These are phyloP conservation scores for Neopestalotiopsis sp. DNA, from an alignment of 2,329 filamentous ascomycete genomes.

Conservation along the genomic window DNA sequence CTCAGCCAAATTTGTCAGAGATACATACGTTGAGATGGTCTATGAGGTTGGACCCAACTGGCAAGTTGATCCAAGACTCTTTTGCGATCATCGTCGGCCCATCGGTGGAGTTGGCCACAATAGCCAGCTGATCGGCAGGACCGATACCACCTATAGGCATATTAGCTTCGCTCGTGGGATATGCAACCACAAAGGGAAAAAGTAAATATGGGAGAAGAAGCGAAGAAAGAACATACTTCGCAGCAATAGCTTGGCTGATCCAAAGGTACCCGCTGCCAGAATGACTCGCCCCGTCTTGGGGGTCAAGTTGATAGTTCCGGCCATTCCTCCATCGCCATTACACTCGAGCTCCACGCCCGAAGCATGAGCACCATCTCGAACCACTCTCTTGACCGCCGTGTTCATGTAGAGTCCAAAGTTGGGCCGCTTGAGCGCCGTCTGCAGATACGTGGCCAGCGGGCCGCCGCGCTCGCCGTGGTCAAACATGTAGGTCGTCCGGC, in stretches of 20 bases:
- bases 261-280: slow-evolving; percentile 71
- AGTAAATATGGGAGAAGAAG: too few species aligned
- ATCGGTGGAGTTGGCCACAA: slow-evolving; percentile 57
- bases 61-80: slow-evolving; percentile 61
- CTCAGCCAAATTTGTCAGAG: background rate
- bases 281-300: slow-evolving; percentile 67
- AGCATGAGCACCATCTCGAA: slow-evolving; percentile 65
- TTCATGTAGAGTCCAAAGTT: slow-evolving; percentile 74
- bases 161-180: background rate
- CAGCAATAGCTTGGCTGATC: slow-evolving; percentile 72
- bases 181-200: background rate
- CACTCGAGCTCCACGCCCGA: slow-evolving; percentile 73
- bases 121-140: slow-evolving; percentile 61
- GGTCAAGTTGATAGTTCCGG: slow-evolving; percentile 66
- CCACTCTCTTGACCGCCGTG: slow-evolving; percentile 70
- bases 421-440: slow-evolving; percentile 59
- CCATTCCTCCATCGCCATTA: slow-evolving; percentile 56
- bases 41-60: slow-evolving; percentile 64
- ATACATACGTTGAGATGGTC: slow-evolving; percentile 56
- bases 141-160: slow-evolving; percentile 58
- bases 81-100: slow-evolving; percentile 56
- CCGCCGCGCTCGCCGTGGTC: slow-evolving; percentile 70
- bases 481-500: slow-evolving; percentile 72
- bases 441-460: slow-evolving; percentile 74
- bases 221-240: slow-evolving; percentile 48